A percentile compares a stretch with the other conserved stretches of the same genome.
These are phyloP conservation scores for Oryza rufipogon DNA, from an alignment of 176 grass and related monocot species.

Conservation along the genomic window DNA sequence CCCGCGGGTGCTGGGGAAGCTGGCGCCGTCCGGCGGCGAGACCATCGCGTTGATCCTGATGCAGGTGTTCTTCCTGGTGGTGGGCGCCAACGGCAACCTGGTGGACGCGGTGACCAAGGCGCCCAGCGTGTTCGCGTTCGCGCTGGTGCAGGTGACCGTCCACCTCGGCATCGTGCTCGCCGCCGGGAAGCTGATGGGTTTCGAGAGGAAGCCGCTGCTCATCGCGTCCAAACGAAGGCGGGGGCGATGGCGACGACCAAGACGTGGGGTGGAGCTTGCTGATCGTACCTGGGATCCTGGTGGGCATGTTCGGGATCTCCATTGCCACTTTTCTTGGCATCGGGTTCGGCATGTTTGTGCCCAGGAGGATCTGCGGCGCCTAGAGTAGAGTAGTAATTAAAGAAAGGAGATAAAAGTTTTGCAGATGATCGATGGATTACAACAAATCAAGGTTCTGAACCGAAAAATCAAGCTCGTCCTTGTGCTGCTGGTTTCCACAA, in stretches of 20 bases:
- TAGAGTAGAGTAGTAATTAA: too few relatives aligned
- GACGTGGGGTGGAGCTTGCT: slow-evolving; percentile 72
- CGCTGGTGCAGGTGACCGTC: slow-evolving; percentile 68
- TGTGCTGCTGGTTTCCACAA: too few relatives aligned
- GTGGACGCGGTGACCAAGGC: slow-evolving; percentile 78
- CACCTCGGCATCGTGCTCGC: slow-evolving; percentile 74
- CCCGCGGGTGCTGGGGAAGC: slow-evolving; percentile 51
- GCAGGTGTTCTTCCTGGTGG: slow-evolving; percentile 90
- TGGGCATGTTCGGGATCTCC: slow-evolving; percentile 86
- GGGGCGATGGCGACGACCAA: slow-evolving; percentile 85
- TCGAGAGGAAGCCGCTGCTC: slow-evolving; percentile 68
- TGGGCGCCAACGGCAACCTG: slow-evolving; percentile 85
- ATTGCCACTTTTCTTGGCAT: slow-evolving; percentile 76
- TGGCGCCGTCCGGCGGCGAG: slow-evolving; percentile 65
- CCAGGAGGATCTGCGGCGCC: slow-evolving; percentile 40
- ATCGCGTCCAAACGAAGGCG: slow-evolving; percentile 83
- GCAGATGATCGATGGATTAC: too few relatives aligned
- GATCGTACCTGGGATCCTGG: slow-evolving; percentile 69
- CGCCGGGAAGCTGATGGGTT: slow-evolving; percentile 42
- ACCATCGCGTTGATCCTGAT: slow-evolving; percentile 85
- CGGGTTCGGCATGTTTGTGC: slow-evolving; percentile 73
- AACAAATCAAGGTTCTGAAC: too few relatives aligned
- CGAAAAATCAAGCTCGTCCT: too few relatives aligned
- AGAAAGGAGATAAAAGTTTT: too few relatives aligned
- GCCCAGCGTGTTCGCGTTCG: slow-evolving; percentile 71